Evolutionary conservation across 1,139 yeast species (phyloP).

Genomic region (Yamadazyma buinensis): DNA sequence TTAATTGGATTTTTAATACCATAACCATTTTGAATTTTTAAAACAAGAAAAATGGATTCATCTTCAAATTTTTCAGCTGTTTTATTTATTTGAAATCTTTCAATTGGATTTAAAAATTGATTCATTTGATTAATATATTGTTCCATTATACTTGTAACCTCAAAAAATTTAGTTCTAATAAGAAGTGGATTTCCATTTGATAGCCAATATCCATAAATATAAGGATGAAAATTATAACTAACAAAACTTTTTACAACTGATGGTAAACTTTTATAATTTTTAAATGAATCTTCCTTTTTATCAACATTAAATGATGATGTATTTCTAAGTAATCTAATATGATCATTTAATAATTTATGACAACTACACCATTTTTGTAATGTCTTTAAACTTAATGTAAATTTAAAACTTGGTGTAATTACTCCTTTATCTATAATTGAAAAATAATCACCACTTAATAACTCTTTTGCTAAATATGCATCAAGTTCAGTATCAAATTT

Average conservation of each 20-base stretch:
- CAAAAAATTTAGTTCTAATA: neutral
- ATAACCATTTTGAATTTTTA: neutral
- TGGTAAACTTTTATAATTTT: too few relatives aligned
- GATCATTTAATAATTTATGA: neutral
- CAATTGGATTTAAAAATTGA: slow-evolving; percentile 20
- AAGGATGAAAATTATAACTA: neutral
- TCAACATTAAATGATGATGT: neutral
- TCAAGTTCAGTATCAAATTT: neutral
- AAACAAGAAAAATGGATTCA: neutral
- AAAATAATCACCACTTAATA: neutral
- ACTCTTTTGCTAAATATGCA: neutral
- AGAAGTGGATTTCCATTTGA: neutral
- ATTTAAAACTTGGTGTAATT: neutral
- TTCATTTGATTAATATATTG: slow-evolving; percentile 30
- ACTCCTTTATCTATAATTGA: neutral
- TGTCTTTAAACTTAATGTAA: neutral
- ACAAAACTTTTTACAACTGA: too few relatives aligned
- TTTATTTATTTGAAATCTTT: slow-evolving; percentile 12
- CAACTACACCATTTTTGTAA: neutral
- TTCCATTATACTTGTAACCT: neutral
- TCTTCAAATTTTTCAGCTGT: neutral
- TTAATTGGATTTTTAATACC: neutral
- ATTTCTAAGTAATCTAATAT: neutral
- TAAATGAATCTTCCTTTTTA: neutral
- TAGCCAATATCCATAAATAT: slow-evolving; percentile 1